A percentile compares a stretch with the other conserved stretches of the same genome.
These are phyloP conservation scores for Exophiala aquamarina DNA, from an alignment of 2,329 filamentous ascomycete genomes.

Conservation along the genomic window DNA sequence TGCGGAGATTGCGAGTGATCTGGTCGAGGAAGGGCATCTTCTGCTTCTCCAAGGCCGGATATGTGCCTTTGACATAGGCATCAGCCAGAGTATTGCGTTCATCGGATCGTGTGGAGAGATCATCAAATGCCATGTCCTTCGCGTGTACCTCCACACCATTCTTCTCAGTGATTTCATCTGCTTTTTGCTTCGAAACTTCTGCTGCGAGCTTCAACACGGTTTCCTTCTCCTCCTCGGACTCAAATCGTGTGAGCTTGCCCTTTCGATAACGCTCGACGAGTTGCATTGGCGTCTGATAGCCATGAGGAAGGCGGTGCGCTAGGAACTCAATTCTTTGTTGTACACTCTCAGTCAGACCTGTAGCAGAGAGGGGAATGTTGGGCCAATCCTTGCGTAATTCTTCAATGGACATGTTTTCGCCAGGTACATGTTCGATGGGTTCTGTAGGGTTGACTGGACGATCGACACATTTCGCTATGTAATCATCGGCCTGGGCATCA, in stretches of 20 bases:
- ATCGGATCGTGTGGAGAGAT: slow-evolving; percentile 10
- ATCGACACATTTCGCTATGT: slow-evolving; percentile 22
- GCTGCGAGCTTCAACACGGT: slow-evolving; percentile 23
- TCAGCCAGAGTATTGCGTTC: slow-evolving; percentile 22
- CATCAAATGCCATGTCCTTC: slow-evolving; percentile 20
- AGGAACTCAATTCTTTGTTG: slow-evolving; percentile 29
- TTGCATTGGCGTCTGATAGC: slow-evolving; percentile 27
- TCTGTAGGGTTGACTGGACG: slow-evolving; percentile 26
- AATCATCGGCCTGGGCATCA: slow-evolving; percentile 10
- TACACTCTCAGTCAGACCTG: slow-evolving; percentile 24
- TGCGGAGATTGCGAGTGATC: slow-evolving; percentile 24
- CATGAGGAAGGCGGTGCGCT: slow-evolving; percentile 28
- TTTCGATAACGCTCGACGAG: slow-evolving; percentile 26
- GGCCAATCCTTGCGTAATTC: slow-evolving; percentile 28
- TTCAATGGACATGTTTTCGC: slow-evolving; percentile 16
- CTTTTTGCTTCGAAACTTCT: slow-evolving; percentile 17
- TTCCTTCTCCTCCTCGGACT: slow-evolving; percentile 26
- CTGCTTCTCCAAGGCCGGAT: slow-evolving; percentile 23
- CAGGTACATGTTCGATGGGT: slow-evolving; percentile 21
- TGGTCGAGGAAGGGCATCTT: slow-evolving; percentile 26
- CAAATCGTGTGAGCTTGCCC: slow-evolving; percentile 26
- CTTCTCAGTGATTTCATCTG: slow-evolving; percentile 20
- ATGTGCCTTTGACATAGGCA: slow-evolving; percentile 23
- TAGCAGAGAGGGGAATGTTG: slow-evolving; percentile 24
- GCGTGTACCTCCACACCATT: slow-evolving; percentile 17